These are phyloP conservation scores for Aspergillus phoenicis DNA, from an alignment of 2,329 filamentous ascomycete species.

Conservation along the genomic window DNA sequence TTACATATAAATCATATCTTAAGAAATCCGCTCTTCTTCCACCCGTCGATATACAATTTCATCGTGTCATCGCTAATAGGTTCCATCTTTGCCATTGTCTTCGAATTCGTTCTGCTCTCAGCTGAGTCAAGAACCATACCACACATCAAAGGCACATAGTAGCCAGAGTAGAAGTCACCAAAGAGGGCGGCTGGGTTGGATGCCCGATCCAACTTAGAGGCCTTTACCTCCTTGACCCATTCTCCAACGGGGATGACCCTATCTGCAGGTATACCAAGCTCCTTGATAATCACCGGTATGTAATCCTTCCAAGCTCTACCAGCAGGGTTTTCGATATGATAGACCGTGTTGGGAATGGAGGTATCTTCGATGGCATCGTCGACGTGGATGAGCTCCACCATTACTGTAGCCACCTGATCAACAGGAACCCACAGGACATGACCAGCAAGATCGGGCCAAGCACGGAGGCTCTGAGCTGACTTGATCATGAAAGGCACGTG, in stretches of 20 bases:
- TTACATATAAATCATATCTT: too few relatives aligned
- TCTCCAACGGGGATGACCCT: conserved; percentile 42
- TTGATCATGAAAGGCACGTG: conserved; percentile 56
- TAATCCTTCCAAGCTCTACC: conserved; percentile 45
- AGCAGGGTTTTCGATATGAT: conserved; percentile 51
- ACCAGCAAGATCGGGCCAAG: conserved; percentile 46
- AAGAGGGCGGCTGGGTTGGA: not conserved
- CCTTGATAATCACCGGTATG: conserved; percentile 34
- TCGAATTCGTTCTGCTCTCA: not conserved
- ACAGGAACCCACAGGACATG: conserved; percentile 51
- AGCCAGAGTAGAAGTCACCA: not conserved
- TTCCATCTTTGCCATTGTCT: not conserved
- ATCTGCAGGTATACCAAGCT: conserved; percentile 31
- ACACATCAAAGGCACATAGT: not conserved
- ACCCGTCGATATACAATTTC: not conserved
- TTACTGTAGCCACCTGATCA: conserved; percentile 41
- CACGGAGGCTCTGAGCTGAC: conserved; percentile 49
- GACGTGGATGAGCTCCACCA: conserved; percentile 36
- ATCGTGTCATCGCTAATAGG: not conserved
- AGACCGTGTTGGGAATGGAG: conserved; percentile 35
- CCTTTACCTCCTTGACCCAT: conserved; percentile 42
- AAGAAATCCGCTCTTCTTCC: not conserved
- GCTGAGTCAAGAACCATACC: not conserved
- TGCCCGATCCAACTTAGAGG: conserved; percentile 5
- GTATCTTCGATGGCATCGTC: not conserved